Base-by-base conservation (phyloP, 2,329 filamentous ascomycete genomes). In the Apiospora aurea region DNA sequence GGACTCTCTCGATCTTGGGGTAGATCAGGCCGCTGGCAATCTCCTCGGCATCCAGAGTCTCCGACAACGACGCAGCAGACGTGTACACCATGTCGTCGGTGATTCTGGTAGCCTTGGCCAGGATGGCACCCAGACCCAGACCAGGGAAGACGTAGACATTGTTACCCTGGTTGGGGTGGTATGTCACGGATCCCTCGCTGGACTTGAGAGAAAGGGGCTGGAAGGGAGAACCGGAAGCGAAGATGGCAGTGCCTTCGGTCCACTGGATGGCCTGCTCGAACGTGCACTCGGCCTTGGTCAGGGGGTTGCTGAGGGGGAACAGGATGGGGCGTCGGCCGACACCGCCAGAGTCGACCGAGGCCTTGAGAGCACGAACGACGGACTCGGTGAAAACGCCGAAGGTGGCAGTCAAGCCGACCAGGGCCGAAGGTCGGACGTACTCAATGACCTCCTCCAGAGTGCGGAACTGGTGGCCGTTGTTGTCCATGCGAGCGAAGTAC, bases 1-100 rank as follows among this genome's bases (percentile, higher is more conserved):
- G 91, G 75, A 99, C 97, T 74, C 96, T 93, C 82, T 94, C 91
- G 79, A 99, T 94, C 80, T 92, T 90, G 16, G 94, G 96, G 86
- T 99, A 98, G 79, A 98, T 92, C 81, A 97, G 91, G 71, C 94
- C 94, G 81, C 92, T 90, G 71, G 92, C 90, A 78, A 94, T 86
- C 85, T 99, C 96, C 74, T 96, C 92, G 51, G 90, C 87, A 74
- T 92, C 95, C 73, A 99, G 88, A 46, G 93, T 91, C 72, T 90
- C 91, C 21, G 94, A 90, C 26, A 98, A 89, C 5, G 94, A 92
- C 53, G 92, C 92, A 41, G 94, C 96, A 44, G 95, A 96, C 69
- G 93, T 95, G 85, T 98, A 98, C 80, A 99, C 95, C 96, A 99
- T 99, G 82, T 92, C 90, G 81, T 98, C 94, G 6, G 96, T 98